phyloP scores from a whole-genome alignment of 768 basidiomycete genomes.

The Leccinum variicolor region DNA sequence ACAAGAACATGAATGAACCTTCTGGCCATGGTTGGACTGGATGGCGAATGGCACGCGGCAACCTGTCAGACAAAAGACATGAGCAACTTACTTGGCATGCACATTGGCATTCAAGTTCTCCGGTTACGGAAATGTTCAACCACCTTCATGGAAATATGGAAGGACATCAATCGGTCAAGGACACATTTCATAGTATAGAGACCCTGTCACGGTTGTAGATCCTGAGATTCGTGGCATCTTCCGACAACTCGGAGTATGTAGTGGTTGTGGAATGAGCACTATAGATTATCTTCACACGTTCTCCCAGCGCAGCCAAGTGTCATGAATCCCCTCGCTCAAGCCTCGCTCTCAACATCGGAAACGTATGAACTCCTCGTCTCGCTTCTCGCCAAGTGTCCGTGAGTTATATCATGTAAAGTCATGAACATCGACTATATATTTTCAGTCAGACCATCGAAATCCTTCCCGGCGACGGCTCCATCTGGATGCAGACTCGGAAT shows the following conservation, averaged over 20 bases:
- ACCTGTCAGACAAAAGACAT: not conserved
- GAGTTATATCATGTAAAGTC: conserved; percentile 10
- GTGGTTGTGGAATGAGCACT: not conserved
- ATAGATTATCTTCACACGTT: not conserved
- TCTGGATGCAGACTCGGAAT: conserved; percentile 35
- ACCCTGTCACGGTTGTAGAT: not conserved
- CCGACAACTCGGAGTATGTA: not conserved
- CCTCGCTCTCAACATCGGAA: not conserved
- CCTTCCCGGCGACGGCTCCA: conserved; percentile 51
- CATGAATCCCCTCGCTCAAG: conserved; percentile 2
- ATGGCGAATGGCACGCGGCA: not conserved
- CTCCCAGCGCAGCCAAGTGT: not conserved
- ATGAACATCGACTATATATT: not conserved
- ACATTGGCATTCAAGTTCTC: conserved; percentile 15
- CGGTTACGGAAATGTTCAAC: not conserved
- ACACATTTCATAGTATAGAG: not conserved
- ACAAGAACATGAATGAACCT: conserved; percentile 14
- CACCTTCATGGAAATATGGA: not conserved
- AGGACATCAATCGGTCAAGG: not conserved
- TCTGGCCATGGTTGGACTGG: conserved; percentile 5
- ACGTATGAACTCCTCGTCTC: conserved; percentile 22
- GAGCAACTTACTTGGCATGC: not conserved
- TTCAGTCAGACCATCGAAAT: conserved; percentile 51
- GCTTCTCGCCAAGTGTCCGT: conserved; percentile 25
- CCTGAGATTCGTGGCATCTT: not conserved